These are phyloP conservation scores for Citrus maxima DNA, from an alignment of 345 rosid species.

Conservation along the genomic window DNA sequence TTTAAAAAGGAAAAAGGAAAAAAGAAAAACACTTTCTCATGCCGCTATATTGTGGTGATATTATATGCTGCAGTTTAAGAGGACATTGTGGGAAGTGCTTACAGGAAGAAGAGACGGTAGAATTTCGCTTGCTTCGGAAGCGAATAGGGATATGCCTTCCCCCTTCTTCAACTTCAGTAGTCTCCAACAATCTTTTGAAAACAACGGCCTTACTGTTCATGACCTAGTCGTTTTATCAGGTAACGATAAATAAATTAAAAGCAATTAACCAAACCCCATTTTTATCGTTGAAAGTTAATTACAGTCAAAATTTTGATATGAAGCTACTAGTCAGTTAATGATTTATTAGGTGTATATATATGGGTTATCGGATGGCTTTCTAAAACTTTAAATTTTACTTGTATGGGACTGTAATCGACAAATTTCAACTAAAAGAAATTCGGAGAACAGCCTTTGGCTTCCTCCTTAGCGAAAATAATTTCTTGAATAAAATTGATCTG, in stretches of 20 bases:
- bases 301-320: not conserved
- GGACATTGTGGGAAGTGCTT: constrained; percentile 37
- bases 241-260: not conserved
- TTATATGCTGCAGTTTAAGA: constrained; percentile 24
- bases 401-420: not conserved
- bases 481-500: not conserved
- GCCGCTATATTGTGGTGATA: not conserved
- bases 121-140: constrained; percentile 28
- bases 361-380: no score
- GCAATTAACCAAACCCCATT: no score
- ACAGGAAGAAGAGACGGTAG: constrained; percentile 49
- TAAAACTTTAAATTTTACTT: no score
- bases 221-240: constrained; percentile 55
- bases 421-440: not conserved
- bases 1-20: not conserved
- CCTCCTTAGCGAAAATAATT: not conserved
- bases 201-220: constrained; percentile 31
- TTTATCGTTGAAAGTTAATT: not conserved
- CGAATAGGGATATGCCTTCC: constrained; percentile 17
- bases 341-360: no score
- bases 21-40: not conserved
- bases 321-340: not conserved
- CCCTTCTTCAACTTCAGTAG: constrained; percentile 26
- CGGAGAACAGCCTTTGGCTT: not conserved
- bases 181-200: constrained; percentile 32